These are phyloP conservation scores for Geotrichum ghanense DNA, from an alignment of 805 yeast genomes.

Conservation along the genomic window DNA sequence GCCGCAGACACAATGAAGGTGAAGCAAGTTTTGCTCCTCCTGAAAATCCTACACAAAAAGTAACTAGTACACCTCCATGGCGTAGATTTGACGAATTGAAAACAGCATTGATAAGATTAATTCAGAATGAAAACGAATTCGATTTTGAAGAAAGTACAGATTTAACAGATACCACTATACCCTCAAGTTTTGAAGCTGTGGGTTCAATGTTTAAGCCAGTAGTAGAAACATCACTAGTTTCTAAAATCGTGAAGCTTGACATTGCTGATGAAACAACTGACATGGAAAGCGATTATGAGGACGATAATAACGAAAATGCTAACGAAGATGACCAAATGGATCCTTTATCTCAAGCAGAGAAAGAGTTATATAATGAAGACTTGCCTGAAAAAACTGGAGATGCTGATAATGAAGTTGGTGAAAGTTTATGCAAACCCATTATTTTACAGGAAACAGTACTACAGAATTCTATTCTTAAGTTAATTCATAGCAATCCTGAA, in stretches of 20 bases:
- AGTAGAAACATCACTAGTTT: not conserved
- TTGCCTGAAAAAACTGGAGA: not conserved
- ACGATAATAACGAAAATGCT: not conserved
- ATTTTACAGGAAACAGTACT: not conserved
- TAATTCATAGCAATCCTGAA: not conserved
- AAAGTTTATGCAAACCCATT: not conserved
- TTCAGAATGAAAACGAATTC: slow-evolving; percentile 2
- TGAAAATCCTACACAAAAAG: not conserved
- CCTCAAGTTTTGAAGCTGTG: slow-evolving; percentile 12
- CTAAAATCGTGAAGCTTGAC: not conserved
- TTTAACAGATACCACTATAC: slow-evolving; percentile 4
- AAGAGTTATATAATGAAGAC: not conserved
- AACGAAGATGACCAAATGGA: not conserved
- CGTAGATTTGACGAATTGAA: not conserved
- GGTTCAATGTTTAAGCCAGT: slow-evolving; percentile 9
- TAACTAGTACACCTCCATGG: not conserved
- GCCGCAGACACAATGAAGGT: slow-evolving; percentile 8
- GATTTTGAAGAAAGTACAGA: not conserved
- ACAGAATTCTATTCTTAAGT: not conserved
- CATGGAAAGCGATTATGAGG: not conserved
- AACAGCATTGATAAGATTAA: not conserved
- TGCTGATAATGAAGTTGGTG: not conserved
- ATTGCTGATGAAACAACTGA: not conserved
- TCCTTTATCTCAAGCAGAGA: not conserved
- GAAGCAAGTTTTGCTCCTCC: not conserved